Evolutionary conservation across 345 rosid genomes (phyloP), one percentile per base, ranked within the genome.

Genomic region (Excoecaria agallocha): DNA sequence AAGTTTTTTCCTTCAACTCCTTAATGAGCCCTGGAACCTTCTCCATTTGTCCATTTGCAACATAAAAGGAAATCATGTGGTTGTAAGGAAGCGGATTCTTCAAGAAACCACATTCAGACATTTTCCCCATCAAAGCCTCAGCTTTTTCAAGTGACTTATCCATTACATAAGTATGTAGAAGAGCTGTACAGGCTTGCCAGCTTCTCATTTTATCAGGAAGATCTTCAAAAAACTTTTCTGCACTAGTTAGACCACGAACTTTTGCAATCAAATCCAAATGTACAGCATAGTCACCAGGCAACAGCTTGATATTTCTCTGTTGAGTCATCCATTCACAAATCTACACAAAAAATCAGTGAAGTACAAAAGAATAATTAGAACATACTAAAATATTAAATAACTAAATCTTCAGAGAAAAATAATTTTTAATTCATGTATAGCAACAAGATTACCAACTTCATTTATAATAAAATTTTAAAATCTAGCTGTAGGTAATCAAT

Each of bases 321-420:
- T 82, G 78, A 51, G 82, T 88, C 96, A 93, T 91, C 99, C 99
- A 93, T 79, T 93, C 99, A 78, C 97, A 91, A 76, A 93, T 83
- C 98, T 95, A 71, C 76, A 57, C 38, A 69, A 25, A 43, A 3
- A 20, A 22, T 30, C 46, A 12, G 15, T 4, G 12, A 8, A 68
- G 38, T 15, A 50, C 15, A 13, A 16, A 30, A 13, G 12, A 11
- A 43, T 17, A 19, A 72, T 30, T 39, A 19, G 5, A 9, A 58
- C 24, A 12, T 22, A 58, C 16, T 22, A 22, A 58, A 19, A 30
- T 30, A 10, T 0, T 61, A 38, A 17, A 67, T 5, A 39, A 13
- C 16, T 3, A 3, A 70, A 12, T 17, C 20, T 41, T 45, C 52
- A 6, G 25, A 10, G n/a, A 22, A 39, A 58, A 68, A 68, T 13